phyloP scores from a whole-genome alignment of 768 basidiomycete species.

The Russula sp. region DNA sequence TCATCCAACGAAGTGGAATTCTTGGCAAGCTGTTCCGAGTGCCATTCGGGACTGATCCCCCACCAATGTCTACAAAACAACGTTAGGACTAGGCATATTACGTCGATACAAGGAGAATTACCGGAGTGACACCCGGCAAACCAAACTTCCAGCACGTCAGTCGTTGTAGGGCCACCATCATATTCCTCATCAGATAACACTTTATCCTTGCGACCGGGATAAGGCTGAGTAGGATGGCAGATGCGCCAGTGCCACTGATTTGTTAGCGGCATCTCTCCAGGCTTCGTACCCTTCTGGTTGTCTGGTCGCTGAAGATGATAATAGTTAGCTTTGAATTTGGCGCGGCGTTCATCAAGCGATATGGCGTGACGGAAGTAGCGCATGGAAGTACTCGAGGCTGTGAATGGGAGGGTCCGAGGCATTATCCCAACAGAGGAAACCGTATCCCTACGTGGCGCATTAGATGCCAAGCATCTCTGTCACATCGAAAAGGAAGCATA shows the following conservation, averaged over 20 bases:
- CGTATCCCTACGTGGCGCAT: constrained; percentile 54
- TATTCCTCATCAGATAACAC: constrained; percentile 41
- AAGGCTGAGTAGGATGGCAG: constrained; percentile 14
- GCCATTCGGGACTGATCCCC: constrained; percentile 61
- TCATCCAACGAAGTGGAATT: constrained; percentile 62
- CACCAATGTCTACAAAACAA: constrained; percentile 59
- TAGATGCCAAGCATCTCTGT: background rate
- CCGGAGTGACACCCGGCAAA: constrained; percentile 74
- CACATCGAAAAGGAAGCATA: constrained; percentile 31
- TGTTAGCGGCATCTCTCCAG: constrained; percentile 47
- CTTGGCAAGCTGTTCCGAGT: constrained; percentile 60
- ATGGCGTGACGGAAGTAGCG: constrained; percentile 68
- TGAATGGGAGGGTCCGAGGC: constrained; percentile 63
- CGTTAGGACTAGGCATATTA: background rate
- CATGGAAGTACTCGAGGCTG: constrained; percentile 56
- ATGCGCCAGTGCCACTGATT: constrained; percentile 30
- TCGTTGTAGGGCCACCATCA: constrained; percentile 38
- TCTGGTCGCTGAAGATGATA: constrained; percentile 35
- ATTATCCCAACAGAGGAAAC: constrained; percentile 70
- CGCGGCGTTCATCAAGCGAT: constrained; percentile 66
- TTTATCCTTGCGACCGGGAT: constrained; percentile 8
- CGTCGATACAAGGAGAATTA: constrained; percentile 31
- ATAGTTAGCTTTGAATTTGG: constrained; percentile 46
- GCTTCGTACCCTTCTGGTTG: constrained; percentile 47
- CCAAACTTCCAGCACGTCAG: constrained; percentile 77